Evolutionary conservation across 495 filamentous ascomycete species (phyloP).

Genomic region (Lindgomyces ingoldianus): DNA sequence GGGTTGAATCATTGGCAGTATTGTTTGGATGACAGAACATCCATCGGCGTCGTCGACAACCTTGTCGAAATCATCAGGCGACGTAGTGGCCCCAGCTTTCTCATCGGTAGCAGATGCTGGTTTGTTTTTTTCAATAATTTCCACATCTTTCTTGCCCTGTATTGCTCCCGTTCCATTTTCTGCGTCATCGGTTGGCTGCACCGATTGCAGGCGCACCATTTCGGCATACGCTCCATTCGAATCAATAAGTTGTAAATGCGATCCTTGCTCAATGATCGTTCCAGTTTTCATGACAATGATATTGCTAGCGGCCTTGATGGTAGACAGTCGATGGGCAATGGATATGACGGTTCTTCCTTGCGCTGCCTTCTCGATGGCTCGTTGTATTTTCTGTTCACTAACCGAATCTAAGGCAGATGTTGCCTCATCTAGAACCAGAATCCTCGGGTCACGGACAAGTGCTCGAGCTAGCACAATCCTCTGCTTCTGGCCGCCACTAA

Average conservation of each 20-base stretch:
- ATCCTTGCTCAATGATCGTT: slow-evolving; percentile 69
- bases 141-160: not conserved
- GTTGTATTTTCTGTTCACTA: slow-evolving; percentile 71
- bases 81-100: slow-evolving; percentile 32
- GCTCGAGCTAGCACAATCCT: slow-evolving; percentile 48
- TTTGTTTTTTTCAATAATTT: slow-evolving; percentile 3
- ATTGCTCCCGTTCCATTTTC: not conserved
- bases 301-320: slow-evolving; percentile 79
- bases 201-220: slow-evolving; percentile 43
- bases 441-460: slow-evolving; percentile 69
- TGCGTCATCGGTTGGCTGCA: slow-evolving; percentile 8
- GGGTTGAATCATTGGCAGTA: slow-evolving; percentile 22
- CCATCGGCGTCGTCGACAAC: not conserved
- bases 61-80: slow-evolving; percentile 26
- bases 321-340: slow-evolving; percentile 86
- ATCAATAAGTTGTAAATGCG: slow-evolving; percentile 67
- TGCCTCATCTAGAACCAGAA: slow-evolving; percentile 85
- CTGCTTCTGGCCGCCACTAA: slow-evolving; percentile 49
- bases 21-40: not conserved
- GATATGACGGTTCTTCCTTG: slow-evolving; percentile 67
- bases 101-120: not conserved
- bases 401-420: slow-evolving; percentile 87
- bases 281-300: slow-evolving; percentile 82
- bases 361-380: slow-evolving; percentile 31
- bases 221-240: slow-evolving; percentile 24